These are phyloP conservation scores for Pseudogymnoascus sp. DNA, from an alignment of 2,329 filamentous ascomycete species.

Conservation along the genomic window DNA sequence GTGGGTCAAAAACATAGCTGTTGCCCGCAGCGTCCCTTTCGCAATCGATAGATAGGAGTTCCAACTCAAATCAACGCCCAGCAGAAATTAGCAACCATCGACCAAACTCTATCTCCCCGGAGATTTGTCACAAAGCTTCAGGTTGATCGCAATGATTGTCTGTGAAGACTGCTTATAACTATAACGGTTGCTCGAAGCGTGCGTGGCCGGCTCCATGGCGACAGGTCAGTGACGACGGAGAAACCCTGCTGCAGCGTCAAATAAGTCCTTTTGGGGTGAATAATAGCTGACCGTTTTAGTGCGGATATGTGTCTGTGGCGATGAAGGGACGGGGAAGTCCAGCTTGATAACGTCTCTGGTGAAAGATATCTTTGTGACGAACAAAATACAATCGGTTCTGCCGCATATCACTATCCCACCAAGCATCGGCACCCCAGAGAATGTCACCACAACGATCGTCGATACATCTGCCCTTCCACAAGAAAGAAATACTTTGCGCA, in stretches of 20 bases:
- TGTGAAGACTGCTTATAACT: background rate
- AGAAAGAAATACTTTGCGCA: constrained; percentile 79
- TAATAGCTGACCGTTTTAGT: constrained; percentile 37
- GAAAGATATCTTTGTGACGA: constrained; percentile 92
- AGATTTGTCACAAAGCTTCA: background rate
- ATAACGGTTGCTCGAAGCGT: background rate
- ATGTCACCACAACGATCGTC: constrained; percentile 94
- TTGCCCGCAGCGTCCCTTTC: constrained; percentile 2
- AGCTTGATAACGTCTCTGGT: constrained; percentile 91
- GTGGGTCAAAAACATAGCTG: constrained; percentile 2
- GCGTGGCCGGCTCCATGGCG: constrained; percentile 8
- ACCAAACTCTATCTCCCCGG: background rate
- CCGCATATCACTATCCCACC: constrained; percentile 93
- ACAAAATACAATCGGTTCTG: constrained; percentile 89
- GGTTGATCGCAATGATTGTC: constrained; percentile 4
- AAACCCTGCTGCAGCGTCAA: background rate
- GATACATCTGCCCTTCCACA: constrained; percentile 94
- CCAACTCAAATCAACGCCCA: background rate
- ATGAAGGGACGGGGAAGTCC: constrained; percentile 91
- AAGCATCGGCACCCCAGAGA: constrained; percentile 85
- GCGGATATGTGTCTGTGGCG: constrained; percentile 91
- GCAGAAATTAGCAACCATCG: background rate
- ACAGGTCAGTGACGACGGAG: constrained; percentile 8
- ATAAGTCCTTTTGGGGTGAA: background rate
- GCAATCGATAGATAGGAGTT: constrained; percentile 7